phyloP scores from a whole-genome alignment of 352 stramenopile genomes.

The Phytopythium litorale region DNA sequence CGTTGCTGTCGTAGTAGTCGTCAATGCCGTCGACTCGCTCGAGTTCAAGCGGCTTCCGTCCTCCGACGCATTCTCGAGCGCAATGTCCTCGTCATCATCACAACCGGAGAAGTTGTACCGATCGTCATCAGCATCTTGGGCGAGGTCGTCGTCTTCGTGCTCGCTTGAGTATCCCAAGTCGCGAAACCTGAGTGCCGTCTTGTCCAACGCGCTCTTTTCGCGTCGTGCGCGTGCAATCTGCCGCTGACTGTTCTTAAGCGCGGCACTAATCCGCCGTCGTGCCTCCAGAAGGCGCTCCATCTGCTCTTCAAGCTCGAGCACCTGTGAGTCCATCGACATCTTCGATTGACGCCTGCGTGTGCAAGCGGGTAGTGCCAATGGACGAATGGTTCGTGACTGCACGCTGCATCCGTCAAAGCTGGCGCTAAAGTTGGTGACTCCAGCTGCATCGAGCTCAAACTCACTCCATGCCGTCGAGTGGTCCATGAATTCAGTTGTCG shows the following conservation, averaged over 20 bases:
- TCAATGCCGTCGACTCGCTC: background rate
- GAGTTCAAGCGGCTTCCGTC: background rate
- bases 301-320: constrained; percentile 32
- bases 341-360: background rate
- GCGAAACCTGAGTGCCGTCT: constrained; percentile 25
- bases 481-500: constrained; percentile 12
- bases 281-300: constrained; percentile 33
- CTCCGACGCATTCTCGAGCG: constrained; percentile 16
- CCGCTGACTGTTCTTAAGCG: constrained; percentile 31
- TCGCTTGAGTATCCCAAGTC: constrained; percentile 26
- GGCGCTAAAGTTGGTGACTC: background rate
- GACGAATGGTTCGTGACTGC: background rate
- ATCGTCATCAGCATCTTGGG: constrained; percentile 15
- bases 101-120: background rate
- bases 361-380: background rate
- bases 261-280: constrained; percentile 32
- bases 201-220: constrained; percentile 33
- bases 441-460: constrained; percentile 8
- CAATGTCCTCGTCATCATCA: constrained; percentile 14
- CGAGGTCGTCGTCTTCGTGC: constrained; percentile 16
- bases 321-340: constrained; percentile 32
- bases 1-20: background rate
- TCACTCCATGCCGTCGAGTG: constrained; percentile 15
- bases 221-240: constrained; percentile 21
- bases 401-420: background rate